phyloP scores from a whole-genome alignment of 257 asterid genomes.

The Echium plantagineum region DNA sequence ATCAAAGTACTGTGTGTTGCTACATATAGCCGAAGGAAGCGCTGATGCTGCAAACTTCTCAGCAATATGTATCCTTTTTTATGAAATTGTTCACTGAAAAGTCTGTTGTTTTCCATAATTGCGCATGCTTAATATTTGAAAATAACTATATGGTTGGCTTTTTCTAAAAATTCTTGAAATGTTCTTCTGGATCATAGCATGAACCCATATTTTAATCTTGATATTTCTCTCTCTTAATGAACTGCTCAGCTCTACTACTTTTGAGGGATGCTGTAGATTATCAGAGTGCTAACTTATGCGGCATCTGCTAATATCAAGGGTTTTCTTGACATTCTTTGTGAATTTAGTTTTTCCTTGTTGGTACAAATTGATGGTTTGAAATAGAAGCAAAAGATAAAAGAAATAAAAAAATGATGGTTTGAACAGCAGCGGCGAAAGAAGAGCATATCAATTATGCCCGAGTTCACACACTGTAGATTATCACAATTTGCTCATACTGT shows the following conservation, averaged over 20 bases:
- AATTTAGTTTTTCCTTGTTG: no score
- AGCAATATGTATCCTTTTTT: constrained; percentile 72
- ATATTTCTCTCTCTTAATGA: background rate
- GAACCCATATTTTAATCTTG: no score
- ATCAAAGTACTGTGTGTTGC: constrained; percentile 71
- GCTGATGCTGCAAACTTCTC: constrained; percentile 66
- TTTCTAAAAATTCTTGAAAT: no score
- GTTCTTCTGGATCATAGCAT: no score
- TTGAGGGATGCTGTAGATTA: background rate
- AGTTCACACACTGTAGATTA: no score
- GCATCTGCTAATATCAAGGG: background rate
- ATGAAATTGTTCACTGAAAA: constrained; percentile 6
- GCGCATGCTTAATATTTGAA: background rate
- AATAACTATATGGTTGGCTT: background rate
- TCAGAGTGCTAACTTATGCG: background rate
- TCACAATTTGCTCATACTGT: no score
- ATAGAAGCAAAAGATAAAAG: background rate
- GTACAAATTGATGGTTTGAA: background rate
- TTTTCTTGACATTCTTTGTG: background rate
- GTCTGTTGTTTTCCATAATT: background rate
- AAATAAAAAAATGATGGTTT: background rate
- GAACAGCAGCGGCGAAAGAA: background rate
- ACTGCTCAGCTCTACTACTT: background rate
- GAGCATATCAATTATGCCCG: background rate
- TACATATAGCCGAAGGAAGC: constrained; percentile 72